Evolutionary conservation across 1,139 yeast species (phyloP), one percentile per base, ranked within the genome.

Genomic region (Protomyces lactucae-debilis): DNA sequence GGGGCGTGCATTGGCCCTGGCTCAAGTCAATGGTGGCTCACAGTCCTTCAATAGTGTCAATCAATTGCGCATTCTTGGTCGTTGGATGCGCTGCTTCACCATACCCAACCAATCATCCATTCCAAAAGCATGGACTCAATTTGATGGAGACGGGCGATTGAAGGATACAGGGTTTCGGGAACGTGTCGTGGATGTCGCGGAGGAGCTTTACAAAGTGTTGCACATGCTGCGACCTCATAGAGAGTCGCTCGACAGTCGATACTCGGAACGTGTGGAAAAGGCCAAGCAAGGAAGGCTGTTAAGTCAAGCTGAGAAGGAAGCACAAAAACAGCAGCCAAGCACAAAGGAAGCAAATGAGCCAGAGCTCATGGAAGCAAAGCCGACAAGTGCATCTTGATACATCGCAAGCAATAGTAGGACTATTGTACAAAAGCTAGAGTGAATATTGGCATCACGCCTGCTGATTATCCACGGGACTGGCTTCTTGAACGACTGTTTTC

Each of bases 41-140:
- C 66, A 64, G 35, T 60, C 65, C 9, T 64, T 64, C 32, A 64
- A 64, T 36, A 48, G 61, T 12, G 57, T 64, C 28, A 64, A 64
- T 51, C 53, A 64, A 32, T 37, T 64, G 23, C 66, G 66, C 23
- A 55, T 64, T 36, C 57, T 64, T 4, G 66, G 66, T 16, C 66
- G 66, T n/a, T 64, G 66, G 66, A 64, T 64, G 66, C 60, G 66
- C 39, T 60, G 63, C 37, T 55, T 64, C 53, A 55, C 65, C 37
- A 60, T 64, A 18, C 65, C 66, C 32, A 64, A 64, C 16, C 66
- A 64, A 45, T 54, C 61, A 21, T 61, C 65, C 35, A 55, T 64
- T 1, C 66, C 66, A 8, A 64, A 64, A 32, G 66, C 66, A 10
- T 64, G 61, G 60, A 60, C 65, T 28, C 61, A 64, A 25, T 64